phyloP scores from a whole-genome alignment of 2,329 filamentous ascomycete species.

The Trichoderma koningiopsis region DNA sequence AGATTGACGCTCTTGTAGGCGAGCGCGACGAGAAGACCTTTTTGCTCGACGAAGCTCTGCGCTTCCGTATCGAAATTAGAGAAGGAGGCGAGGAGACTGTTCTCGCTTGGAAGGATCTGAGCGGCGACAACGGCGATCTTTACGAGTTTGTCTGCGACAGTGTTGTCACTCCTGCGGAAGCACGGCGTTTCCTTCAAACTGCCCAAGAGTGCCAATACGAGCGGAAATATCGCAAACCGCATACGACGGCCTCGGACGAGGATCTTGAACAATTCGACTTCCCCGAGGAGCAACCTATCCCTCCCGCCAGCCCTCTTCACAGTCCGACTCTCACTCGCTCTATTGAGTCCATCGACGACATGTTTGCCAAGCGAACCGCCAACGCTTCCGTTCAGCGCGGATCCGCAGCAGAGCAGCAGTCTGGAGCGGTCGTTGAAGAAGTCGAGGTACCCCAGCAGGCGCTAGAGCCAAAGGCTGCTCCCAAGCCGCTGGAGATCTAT shows the following conservation, averaged over 20 bases:
- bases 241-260: constrained; percentile 76
- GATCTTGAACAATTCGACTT: constrained; percentile 87
- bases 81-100: constrained; percentile 81
- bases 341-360: constrained; percentile 59
- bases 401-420: constrained; percentile 37
- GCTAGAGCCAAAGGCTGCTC: constrained; percentile 43
- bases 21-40: constrained; percentile 98
- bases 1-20: constrained; percentile 68
- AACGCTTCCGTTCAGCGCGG: constrained; percentile 53
- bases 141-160: constrained; percentile 96
- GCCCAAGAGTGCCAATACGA: constrained; percentile 97
- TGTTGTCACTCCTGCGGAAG: constrained; percentile 68
- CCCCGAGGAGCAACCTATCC: constrained; percentile 63
- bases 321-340: constrained; percentile 59
- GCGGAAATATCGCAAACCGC: constrained; percentile 81
- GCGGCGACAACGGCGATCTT: constrained; percentile 90
- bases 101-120: constrained; percentile 92
- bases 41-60: constrained; percentile 86
- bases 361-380: constrained; percentile 53
- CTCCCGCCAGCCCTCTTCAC: constrained; percentile 63
- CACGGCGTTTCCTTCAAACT: constrained; percentile 77
- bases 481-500: constrained; percentile 72
- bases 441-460: constrained; percentile 31
- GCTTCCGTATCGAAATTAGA: constrained; percentile 81
- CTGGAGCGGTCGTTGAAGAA: constrained; percentile 27